Base-by-base conservation (phyloP, 352 stramenopile species). In the Phytophthora niederhauseri region DNA sequence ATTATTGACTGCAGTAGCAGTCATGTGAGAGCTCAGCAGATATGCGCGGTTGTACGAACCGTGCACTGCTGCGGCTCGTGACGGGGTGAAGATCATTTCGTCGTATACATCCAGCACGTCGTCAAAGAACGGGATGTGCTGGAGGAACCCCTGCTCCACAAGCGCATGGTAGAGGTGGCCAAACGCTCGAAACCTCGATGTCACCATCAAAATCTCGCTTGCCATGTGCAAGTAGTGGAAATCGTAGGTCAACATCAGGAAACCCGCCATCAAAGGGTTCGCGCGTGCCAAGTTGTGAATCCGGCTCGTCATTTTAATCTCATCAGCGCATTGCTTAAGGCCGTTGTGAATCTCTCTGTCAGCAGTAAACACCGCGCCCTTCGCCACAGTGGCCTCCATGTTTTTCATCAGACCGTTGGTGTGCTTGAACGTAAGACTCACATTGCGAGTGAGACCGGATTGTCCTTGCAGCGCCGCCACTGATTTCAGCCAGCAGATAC, bases 401-500 rank as follows among this genome's bases (percentile, higher is more conserved):
- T 68, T 68, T 15, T 63, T 57, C 31, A 52, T 55, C 17, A 81
- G 22, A 4, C 69, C 49, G 17, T 41, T 68, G 24, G 57, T 57
- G 51, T 82, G 68, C 20, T 54, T 68, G 19, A 77, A 72, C 28
- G 61, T 66, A 8, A 77, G 50, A 22, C 64, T 73, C 20, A 79
- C 58, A 7, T 66, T 75, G 5, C 62, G 57, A 19, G 20, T 56
- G 7, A 79, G 64, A 1, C 68, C 67, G 3, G 46, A 54, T 11
- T 79, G 48, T 41, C 75, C 67, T 43, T 81, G 64, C 2, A 81
- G 64, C 26, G 63, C 73, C 0, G 67, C 64, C 0, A 75, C 67
- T 12, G 71, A 72, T 26, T 75, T 76, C 8, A 78, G 9, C 71
- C 71, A 81, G 68, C 75, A 78, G 12, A 73, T 68, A 31, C 61